Evolutionary conservation across 169 alveolate genomes (phyloP), one percentile per base, ranked within the genome.

Genomic region (Plasmodium gonderi): DNA sequence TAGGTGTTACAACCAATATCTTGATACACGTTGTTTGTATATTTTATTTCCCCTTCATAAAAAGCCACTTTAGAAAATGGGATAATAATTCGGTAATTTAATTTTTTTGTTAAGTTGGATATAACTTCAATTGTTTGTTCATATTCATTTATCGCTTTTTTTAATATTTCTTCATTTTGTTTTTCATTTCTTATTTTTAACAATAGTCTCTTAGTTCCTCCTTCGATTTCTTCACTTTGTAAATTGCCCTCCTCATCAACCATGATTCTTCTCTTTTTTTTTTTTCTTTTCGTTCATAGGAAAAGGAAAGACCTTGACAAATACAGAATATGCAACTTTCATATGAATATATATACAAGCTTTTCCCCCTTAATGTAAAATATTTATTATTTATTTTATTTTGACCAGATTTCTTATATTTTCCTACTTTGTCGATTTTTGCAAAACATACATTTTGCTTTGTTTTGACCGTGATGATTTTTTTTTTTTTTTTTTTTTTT

Each of bases 31-130:
- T 82, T 82, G 42, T 82, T 82, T 7, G 92, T 82, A 33, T 82
- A 82, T 82, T 82, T 82, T 44, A 82, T 72, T 82, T 82, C 45
- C 11, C 92, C 92, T 82, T 82, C 92, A 47, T 68, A 82, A 40
- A 82, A 82, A 68, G 92, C 92, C 1, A 82, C 40, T 47, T 69
- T 82, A 4, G 92, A 82, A 82, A 68, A 82, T 7, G 92, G 92
- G 23, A 82, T 45, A 1, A 82, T 82, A 12, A 82, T 45, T 82
- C 23, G 51, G 42, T 82, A 44, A 47, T 82, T 82, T 33, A 82
- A 54, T 69, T 82, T 82, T 14, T 82, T 82, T 29, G 92, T 82
- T 29, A 82, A 47, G 3, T 47, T 72, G 6, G 76, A 68, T 33
- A 69, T 23, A 26, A 82, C 51, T 8, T 69, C 64, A 17, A 82